These are phyloP conservation scores for Spongispora temasekensis DNA, from an alignment of 1,284 basidiomycete species.

Conservation along the genomic window DNA sequence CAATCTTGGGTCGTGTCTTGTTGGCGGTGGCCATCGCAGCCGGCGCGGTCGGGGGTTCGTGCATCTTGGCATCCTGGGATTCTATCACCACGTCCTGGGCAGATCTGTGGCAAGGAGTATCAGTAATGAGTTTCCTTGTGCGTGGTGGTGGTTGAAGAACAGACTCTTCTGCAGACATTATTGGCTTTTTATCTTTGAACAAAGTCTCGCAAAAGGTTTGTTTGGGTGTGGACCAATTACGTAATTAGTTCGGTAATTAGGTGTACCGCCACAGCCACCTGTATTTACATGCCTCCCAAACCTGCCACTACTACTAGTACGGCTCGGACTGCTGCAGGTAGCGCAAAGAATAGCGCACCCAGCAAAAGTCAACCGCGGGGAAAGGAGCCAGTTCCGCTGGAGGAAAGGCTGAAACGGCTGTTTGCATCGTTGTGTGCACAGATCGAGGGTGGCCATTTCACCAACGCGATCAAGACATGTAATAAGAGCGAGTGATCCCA, in stretches of 20 bases:
- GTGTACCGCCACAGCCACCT: conserved; percentile 14
- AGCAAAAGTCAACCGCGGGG: conserved; percentile 42
- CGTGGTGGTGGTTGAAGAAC: conserved; percentile 16
- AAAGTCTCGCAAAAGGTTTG: background rate
- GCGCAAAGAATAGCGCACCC: conserved; percentile 9
- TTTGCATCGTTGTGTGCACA: conserved; percentile 82
- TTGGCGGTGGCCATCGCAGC: conserved; percentile 32
- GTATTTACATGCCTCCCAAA: conserved; percentile 24
- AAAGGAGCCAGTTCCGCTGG: conserved; percentile 55
- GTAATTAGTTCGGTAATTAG: conserved; percentile 27
- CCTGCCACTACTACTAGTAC: background rate
- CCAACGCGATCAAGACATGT: conserved; percentile 84
- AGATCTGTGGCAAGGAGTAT: conserved; percentile 25
- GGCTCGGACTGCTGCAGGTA: too few relatives aligned
- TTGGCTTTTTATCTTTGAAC: conserved; percentile 29
- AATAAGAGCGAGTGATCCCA: conserved; percentile 70
- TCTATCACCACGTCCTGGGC: conserved; percentile 36
- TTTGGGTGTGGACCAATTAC: conserved; percentile 14
- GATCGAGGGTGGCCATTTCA: conserved; percentile 80
- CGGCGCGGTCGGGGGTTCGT: conserved; percentile 37
- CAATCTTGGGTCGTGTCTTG: conserved; percentile 70
- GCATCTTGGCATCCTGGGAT: conserved; percentile 36
- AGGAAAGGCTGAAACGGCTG: conserved; percentile 67
- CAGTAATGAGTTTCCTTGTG: background rate
- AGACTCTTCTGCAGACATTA: conserved; percentile 60